Evolutionary conservation across 75 land plant genomes (phyloP).

Genomic region (Ceratopteris richardii): DNA sequence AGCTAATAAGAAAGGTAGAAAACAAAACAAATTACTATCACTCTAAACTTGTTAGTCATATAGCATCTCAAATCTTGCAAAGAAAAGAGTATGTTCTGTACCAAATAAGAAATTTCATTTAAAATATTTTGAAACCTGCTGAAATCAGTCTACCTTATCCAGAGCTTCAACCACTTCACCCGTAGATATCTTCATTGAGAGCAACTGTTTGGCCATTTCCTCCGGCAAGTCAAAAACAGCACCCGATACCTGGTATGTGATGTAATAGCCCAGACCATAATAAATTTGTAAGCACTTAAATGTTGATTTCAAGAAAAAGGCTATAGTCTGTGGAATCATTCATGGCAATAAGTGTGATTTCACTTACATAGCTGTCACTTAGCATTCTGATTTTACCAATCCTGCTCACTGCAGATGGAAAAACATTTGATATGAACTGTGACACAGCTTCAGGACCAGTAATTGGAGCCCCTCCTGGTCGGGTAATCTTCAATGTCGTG

Average conservation of each 20-base stretch:
- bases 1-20: background rate
- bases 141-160: background rate
- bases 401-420: background rate
- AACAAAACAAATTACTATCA: background rate
- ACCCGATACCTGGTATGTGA: constrained; percentile 3
- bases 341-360: background rate
- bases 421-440: background rate
- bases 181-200: background rate
- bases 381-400: constrained; percentile 6
- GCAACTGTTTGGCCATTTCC: background rate
- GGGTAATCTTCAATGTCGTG: background rate
- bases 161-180: constrained; percentile 1
- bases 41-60: background rate
- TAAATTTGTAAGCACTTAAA: background rate
- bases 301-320: no score
- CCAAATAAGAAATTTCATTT: background rate
- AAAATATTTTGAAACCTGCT: background rate
- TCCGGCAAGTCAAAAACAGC: constrained; percentile 16
- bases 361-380: background rate
- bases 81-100: background rate
- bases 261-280: background rate
- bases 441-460: background rate
- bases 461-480: background rate
- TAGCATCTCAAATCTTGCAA: no score
- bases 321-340: no score